These are phyloP conservation scores for Lentinula lateritia DNA, from an alignment of 768 basidiomycete genomes.

Conservation along the genomic window DNA sequence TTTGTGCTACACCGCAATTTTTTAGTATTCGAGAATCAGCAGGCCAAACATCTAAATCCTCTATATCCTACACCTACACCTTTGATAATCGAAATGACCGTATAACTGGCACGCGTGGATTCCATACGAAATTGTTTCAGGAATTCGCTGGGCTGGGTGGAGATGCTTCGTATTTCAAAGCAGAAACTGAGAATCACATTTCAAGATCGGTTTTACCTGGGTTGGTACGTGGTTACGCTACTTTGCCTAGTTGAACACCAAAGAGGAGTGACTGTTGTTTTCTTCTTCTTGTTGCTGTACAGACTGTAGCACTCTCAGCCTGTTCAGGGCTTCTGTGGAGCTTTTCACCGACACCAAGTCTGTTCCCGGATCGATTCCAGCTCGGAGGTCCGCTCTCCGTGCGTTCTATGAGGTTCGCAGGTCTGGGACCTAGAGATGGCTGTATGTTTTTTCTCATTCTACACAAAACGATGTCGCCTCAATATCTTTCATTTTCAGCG, in stretches of 20 bases:
- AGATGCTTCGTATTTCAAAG: conserved; percentile 71
- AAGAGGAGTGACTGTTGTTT: not conserved
- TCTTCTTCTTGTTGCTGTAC: not conserved
- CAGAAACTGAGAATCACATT: conserved; percentile 58
- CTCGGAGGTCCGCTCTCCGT: conserved; percentile 88
- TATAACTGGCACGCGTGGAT: conserved; percentile 57
- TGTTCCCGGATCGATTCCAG: conserved; percentile 85
- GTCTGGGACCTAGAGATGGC: conserved; percentile 74
- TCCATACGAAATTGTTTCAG: conserved; percentile 55
- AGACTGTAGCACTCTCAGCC: conserved; percentile 75
- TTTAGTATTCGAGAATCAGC: conserved; percentile 79
- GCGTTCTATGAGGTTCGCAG: conserved; percentile 68
- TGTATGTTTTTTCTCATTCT: conserved; percentile 34
- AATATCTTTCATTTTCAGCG: conserved; percentile 31
- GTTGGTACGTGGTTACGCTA: conserved; percentile 37
- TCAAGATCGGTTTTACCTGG: conserved; percentile 55
- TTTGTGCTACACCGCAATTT: no score
- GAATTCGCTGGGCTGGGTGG: conserved; percentile 82
- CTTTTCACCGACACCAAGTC: conserved; percentile 37
- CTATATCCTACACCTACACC: conserved; percentile 68
- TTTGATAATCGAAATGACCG: conserved; percentile 74
- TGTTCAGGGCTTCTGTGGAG: conserved; percentile 69
- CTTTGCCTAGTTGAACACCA: no score
- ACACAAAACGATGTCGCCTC: not conserved
- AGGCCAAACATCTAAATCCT: conserved; percentile 75